These are phyloP conservation scores for Leccinellum albellum DNA, from an alignment of 768 basidiomycete species.

Conservation along the genomic window DNA sequence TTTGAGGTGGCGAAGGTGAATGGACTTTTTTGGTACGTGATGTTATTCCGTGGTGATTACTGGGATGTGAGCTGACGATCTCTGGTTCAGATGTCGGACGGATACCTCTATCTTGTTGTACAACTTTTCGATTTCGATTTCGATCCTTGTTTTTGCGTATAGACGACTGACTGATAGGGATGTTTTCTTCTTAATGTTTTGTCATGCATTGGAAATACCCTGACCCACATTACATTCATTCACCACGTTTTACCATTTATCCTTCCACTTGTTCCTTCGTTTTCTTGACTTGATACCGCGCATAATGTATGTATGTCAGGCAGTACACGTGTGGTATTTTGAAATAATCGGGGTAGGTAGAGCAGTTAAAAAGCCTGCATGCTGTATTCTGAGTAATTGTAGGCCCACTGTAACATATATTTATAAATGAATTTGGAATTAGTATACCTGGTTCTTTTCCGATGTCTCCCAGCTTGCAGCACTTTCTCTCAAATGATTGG, in stretches of 20 bases:
- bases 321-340: not conserved
- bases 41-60: not conserved
- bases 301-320: not conserved
- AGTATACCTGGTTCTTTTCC: not conserved
- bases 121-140: not conserved
- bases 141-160: not conserved
- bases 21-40: conserved; percentile 4
- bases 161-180: not conserved
- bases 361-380: not conserved
- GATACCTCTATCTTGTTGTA: not conserved
- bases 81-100: not conserved
- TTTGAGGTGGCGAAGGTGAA: conserved; percentile 11
- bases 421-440: not conserved
- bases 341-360: not conserved
- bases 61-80: not conserved
- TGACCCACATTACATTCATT: not conserved
- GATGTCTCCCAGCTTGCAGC: not conserved
- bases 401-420: not conserved
- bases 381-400: not conserved
- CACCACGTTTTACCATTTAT: not conserved
- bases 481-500: not conserved
- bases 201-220: conserved; percentile 5
- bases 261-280: not conserved
- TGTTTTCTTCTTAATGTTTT: not conserved
- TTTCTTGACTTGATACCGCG: not conserved